Conservation (phyloP, 2,329 filamentous ascomycete species). For the Verruconis gallopava region DNA sequence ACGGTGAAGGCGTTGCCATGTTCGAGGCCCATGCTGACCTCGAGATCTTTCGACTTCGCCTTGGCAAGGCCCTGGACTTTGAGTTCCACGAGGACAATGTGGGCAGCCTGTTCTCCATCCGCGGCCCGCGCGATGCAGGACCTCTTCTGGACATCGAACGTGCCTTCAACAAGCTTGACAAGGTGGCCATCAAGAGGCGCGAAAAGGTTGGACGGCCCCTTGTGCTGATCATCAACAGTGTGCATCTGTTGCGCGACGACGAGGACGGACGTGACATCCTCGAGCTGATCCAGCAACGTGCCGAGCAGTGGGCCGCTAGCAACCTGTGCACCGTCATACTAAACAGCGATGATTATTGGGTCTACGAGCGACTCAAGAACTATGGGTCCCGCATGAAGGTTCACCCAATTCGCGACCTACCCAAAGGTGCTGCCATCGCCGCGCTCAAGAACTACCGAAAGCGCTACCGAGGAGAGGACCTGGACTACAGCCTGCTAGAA, state of each 20-base stretch:
- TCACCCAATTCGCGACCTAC: constrained; percentile 70
- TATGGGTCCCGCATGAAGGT: constrained; percentile 93
- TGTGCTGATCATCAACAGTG: constrained; percentile 87
- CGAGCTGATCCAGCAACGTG: constrained; percentile 87
- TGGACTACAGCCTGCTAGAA: constrained; percentile 46
- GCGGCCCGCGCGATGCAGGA: constrained; percentile 81
- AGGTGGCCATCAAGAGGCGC: constrained; percentile 68
- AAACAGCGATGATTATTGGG: constrained; percentile 97
- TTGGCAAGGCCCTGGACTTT: constrained; percentile 89
- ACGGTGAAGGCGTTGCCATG: constrained; percentile 85
- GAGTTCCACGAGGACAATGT: constrained; percentile 98
- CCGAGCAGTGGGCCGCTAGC: constrained; percentile 90
- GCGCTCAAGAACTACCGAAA: constrained; percentile 70
- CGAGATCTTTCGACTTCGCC: constrained; percentile 84
- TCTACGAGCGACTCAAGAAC: constrained; percentile 87
- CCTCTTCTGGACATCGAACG: constrained; percentile 90
- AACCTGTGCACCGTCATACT: constrained; percentile 86
- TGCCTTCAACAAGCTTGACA: constrained; percentile 95
- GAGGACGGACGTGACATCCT: constrained; percentile 87
- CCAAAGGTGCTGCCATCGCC: constrained; percentile 61
- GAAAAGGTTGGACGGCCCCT: constrained; percentile 53
- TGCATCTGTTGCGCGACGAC: constrained; percentile 81
- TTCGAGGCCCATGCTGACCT: constrained; percentile 91
- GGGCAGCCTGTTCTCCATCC: constrained; percentile 87
- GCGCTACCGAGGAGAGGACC: constrained; percentile 57